phyloP scores from a whole-genome alignment of 2,329 filamentous ascomycete species.

The Exophiala calicioides region DNA sequence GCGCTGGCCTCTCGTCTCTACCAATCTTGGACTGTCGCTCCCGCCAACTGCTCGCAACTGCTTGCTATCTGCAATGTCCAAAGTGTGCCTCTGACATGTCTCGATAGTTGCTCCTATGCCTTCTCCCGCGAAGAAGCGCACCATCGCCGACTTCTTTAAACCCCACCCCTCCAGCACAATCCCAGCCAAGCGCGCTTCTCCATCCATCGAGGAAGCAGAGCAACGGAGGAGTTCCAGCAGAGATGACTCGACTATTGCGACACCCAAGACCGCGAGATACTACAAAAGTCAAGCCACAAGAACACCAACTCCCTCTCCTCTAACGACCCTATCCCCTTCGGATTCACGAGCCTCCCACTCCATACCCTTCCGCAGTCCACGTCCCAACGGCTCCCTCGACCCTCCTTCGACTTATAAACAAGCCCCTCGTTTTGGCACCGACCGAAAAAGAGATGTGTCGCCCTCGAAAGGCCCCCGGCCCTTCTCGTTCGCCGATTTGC shows the following conservation, averaged over 20 bases:
- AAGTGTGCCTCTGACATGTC: too few relatives aligned
- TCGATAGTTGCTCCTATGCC: conserved; percentile 22
- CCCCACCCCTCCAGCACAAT: conserved; percentile 36
- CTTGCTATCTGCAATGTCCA: too few relatives aligned
- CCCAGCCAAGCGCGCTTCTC: conserved; percentile 31
- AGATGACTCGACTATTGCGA: background rate
- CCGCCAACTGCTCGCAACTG: too few relatives aligned
- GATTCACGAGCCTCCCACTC: conserved; percentile 20
- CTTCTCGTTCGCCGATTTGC: conserved; percentile 31
- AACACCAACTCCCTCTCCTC: conserved; percentile 9
- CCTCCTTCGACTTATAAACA: conserved; percentile 18
- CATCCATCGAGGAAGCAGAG: conserved; percentile 16
- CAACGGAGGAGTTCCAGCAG: conserved; percentile 5
- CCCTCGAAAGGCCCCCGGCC: conserved; percentile 31
- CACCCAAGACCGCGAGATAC: conserved; percentile 16
- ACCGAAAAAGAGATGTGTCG: background rate
- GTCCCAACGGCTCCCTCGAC: conserved; percentile 8
- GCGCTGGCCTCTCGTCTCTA: too few relatives aligned
- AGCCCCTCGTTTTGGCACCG: conserved; percentile 9
- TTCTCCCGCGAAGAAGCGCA: conserved; percentile 17
- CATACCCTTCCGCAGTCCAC: conserved; percentile 26
- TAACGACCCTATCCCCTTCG: conserved; percentile 13
- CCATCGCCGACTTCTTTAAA: conserved; percentile 48
- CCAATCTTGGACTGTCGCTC: too few relatives aligned
- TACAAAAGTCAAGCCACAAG: background rate